phyloP scores from a whole-genome alignment of 1,284 basidiomycete genomes.

The Tylopilus sp. region DNA sequence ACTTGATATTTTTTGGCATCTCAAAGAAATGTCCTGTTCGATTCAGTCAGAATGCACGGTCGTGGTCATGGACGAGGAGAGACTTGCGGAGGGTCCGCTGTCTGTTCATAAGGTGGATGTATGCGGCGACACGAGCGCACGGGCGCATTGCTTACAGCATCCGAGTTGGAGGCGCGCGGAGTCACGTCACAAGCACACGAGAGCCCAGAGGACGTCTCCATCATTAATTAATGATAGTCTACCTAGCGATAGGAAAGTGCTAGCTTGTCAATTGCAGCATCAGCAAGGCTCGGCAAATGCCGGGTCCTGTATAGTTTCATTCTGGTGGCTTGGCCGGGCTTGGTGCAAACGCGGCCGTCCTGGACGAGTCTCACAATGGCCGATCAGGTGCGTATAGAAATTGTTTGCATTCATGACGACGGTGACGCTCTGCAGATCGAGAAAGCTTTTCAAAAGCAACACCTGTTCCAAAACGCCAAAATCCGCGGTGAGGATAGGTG shows the following conservation, averaged over 20 bases:
- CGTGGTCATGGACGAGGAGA: not conserved
- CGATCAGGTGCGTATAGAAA: constrained; percentile 27
- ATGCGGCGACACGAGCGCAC: constrained; percentile 12
- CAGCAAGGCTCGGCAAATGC: constrained; percentile 34
- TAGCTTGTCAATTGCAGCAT: not conserved
- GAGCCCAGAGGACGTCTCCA: not conserved
- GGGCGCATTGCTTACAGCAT: constrained; percentile 21
- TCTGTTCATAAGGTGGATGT: constrained; percentile 48
- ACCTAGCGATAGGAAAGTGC: not conserved
- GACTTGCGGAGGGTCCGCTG: constrained; percentile 68
- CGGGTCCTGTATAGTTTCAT: constrained; percentile 50
- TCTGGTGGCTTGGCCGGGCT: constrained; percentile 41
- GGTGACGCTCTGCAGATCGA: constrained; percentile 59
- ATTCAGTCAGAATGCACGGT: constrained; percentile 3
- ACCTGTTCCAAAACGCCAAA: constrained; percentile 98
- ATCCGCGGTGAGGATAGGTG: constrained; percentile 63
- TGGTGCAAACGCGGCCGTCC: constrained; percentile 12
- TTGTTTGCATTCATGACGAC: not conserved
- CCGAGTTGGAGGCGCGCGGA: constrained; percentile 2
- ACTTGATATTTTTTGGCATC: constrained; percentile 61
- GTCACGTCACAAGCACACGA: not conserved
- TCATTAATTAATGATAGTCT: not conserved
- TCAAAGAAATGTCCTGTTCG: constrained; percentile 63
- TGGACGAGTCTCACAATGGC: constrained; percentile 26
- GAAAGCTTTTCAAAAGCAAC: constrained; percentile 96